Percentiles rank a stretch among this genome's conserved stretches.
Evolutionary conservation across 768 basidiomycete species (phyloP).

Genomic region (Amanita brunnescens): DNA sequence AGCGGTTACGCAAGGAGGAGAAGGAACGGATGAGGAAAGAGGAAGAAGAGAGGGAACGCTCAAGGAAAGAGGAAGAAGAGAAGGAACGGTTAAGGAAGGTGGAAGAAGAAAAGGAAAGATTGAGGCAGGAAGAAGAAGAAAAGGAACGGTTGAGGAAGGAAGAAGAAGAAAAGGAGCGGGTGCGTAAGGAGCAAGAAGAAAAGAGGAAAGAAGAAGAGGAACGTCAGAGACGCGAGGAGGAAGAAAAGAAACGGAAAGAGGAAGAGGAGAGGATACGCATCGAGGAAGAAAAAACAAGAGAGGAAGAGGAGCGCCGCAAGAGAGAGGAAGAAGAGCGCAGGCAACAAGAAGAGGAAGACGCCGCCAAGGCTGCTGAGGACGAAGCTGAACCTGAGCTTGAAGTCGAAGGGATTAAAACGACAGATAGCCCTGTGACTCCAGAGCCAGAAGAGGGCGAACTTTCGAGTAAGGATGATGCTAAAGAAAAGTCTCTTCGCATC

Average conservation of each 20-base stretch:
- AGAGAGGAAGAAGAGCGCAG: slow-evolving; percentile 25
- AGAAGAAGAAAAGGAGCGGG: slow-evolving; percentile 17
- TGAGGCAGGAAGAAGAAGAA: slow-evolving; percentile 23
- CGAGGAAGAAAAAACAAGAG: slow-evolving; percentile 23
- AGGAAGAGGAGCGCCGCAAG: slow-evolving; percentile 11
- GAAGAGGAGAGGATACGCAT: slow-evolving; percentile 23
- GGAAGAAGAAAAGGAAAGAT: slow-evolving; percentile 19
- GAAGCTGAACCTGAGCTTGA: slow-evolving; percentile 22
- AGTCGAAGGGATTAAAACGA: slow-evolving; percentile 23
- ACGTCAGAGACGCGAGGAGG: slow-evolving; percentile 23
- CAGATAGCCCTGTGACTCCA: slow-evolving; percentile 38
- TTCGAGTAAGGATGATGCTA: slow-evolving; percentile 30
- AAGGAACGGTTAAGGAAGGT: slow-evolving; percentile 20
- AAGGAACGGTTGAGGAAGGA: slow-evolving; percentile 28
- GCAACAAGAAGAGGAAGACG: slow-evolving; percentile 30
- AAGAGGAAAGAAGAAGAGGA: slow-evolving; percentile 25
- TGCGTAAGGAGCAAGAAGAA: slow-evolving; percentile 20
- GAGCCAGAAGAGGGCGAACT: slow-evolving; percentile 31
- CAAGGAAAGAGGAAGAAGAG: slow-evolving; percentile 23
- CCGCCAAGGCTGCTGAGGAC: slow-evolving; percentile 26
- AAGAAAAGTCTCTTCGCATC: slow-evolving; percentile 50
- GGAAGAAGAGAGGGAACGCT: slow-evolving; percentile 26
- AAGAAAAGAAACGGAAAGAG: slow-evolving; percentile 16
- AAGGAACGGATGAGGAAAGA: slow-evolving; percentile 17
- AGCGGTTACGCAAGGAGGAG: slow-evolving; percentile 26